Evolutionary conservation across 306 rosid genomes (phyloP).

Genomic region (Dalbergia oliveri): DNA sequence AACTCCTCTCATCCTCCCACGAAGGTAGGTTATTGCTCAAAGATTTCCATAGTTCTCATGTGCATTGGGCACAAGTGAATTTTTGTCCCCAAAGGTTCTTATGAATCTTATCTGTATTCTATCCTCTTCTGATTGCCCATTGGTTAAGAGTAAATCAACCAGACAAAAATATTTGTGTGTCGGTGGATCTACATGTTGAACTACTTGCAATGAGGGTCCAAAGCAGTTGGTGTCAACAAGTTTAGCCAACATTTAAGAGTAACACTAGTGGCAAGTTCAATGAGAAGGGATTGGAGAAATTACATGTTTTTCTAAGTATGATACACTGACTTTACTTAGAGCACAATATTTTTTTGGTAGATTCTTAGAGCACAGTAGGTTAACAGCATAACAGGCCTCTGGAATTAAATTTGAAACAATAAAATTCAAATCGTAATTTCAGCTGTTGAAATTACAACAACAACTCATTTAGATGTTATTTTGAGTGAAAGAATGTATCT

Average conservation of each 20-base stretch:
- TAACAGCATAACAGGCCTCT: background rate
- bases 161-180: conserved; percentile 11
- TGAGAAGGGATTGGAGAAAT: background rate
- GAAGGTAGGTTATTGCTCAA: conserved; percentile 44
- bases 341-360: background rate
- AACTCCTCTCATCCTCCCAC: conserved; percentile 39
- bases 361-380: background rate
- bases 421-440: background rate
- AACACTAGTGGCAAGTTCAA: background rate
- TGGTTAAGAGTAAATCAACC: conserved; percentile 43
- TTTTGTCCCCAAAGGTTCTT: conserved; percentile 43
- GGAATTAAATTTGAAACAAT: background rate
- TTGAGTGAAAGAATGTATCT: too few species aligned
- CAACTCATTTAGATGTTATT: too few species aligned
- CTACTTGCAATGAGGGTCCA: conserved; percentile 41
- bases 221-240: background rate
- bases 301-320: background rate
- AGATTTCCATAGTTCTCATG: conserved; percentile 29
- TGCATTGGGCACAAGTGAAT: conserved; percentile 40
- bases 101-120: conserved; percentile 26
- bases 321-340: background rate
- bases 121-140: conserved; percentile 32
- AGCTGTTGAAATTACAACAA: background rate
- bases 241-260: background rate
- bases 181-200: conserved; percentile 52